phyloP scores from a whole-genome alignment of 2,329 filamentous ascomycete species.

The Penicillium nordicum region DNA sequence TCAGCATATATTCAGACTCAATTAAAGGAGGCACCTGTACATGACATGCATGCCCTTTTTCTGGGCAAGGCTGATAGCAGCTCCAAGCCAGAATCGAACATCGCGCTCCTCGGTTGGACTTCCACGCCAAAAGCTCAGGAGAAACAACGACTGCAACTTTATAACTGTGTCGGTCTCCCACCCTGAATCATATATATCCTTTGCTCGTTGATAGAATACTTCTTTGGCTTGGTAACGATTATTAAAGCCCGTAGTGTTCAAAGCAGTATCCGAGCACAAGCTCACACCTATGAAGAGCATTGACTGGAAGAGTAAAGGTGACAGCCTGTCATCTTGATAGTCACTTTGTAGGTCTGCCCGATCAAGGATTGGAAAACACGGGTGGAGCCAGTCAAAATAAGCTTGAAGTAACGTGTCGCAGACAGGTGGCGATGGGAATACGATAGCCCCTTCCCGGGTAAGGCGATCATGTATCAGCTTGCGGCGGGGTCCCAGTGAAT shows the following conservation, averaged over 20 bases:
- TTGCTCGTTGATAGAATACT: conserved; percentile 50
- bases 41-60: conserved; percentile 43
- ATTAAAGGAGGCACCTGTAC: conserved; percentile 10
- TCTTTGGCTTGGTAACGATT: conserved; percentile 52
- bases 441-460: conserved; percentile 42
- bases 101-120: conserved; percentile 50
- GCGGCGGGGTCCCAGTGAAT: conserved; percentile 24
- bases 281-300: conserved; percentile 52
- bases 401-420: conserved; percentile 48
- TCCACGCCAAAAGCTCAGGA: conserved; percentile 56
- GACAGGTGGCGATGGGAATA: conserved; percentile 45
- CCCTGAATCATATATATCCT: conserved; percentile 52
- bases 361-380: conserved; percentile 55
- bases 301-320: conserved; percentile 51
- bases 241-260: conserved; percentile 47
- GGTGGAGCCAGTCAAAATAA: conserved; percentile 58
- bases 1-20: not conserved
- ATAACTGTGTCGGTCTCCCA: conserved; percentile 52
- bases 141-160: conserved; percentile 51
- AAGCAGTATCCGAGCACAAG: conserved; percentile 49
- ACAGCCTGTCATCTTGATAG: conserved; percentile 44
- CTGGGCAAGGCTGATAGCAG: conserved; percentile 52
- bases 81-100: conserved; percentile 50
- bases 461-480: conserved; percentile 30
- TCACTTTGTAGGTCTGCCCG: conserved; percentile 42